phyloP scores from a whole-genome alignment of 331 rosid genomes.

The Telfairia occidentalis region DNA sequence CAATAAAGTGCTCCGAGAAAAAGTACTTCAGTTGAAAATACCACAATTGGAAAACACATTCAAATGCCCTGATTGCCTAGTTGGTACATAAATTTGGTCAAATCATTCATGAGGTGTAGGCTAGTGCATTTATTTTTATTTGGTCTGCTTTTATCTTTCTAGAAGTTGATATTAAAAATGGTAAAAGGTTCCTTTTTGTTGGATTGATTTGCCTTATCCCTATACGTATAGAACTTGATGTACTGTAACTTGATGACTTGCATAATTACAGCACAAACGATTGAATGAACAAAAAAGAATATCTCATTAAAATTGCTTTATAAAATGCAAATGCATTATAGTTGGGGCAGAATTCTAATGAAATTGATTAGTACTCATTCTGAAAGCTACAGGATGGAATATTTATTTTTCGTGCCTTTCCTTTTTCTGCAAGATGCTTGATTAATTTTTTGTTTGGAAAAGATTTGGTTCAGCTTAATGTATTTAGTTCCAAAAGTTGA shows the following conservation, averaged over 20 bases:
- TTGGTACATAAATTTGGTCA: not conserved
- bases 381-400: not conserved
- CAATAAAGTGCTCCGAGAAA: not conserved
- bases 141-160: not conserved
- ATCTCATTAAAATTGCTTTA: not conserved
- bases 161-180: not conserved
- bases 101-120: not conserved
- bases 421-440: not conserved
- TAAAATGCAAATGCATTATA: not conserved
- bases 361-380: not conserved
- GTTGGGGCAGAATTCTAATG: not conserved
- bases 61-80: not conserved
- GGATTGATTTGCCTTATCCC: not conserved
- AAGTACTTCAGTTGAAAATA: not conserved
- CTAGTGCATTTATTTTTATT: not conserved
- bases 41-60: not conserved
- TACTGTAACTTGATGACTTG: not conserved
- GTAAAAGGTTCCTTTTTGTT: not conserved
- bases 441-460: not conserved
- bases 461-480: not conserved
- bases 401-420: not conserved
- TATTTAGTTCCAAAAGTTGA: not conserved
- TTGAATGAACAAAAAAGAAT: not conserved
- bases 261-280: not conserved
- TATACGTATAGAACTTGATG: no score